Base-by-base conservation (phyloP, 2,329 filamentous ascomycete genomes). In the Microsporum canis region DNA sequence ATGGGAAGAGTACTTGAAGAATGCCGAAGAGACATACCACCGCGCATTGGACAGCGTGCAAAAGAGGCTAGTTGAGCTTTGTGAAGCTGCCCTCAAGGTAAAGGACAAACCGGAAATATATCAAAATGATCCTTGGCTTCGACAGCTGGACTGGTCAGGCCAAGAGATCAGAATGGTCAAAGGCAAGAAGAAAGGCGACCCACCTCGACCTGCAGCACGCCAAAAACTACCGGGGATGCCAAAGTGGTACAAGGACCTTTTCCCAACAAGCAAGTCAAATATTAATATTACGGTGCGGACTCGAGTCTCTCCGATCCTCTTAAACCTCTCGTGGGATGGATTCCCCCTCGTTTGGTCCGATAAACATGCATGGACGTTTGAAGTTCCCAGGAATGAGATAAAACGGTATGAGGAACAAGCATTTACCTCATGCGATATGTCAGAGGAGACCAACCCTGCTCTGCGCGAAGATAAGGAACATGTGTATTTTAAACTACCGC, bases 221-320 rank as follows among this genome's bases (percentile, higher is more conserved):
- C 94, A 99, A 72, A 99, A 97, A 79, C 90, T 88, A 76, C 91
- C 92, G 0, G 94, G 94, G 12, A 94, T 89, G 88, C 94, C 94
- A 0, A 82, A 88, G 65, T 99, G 94, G 94, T 99, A 96, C 76
- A 96, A 94, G 70, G 90, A 91, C 71, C 78, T 99, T 1, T 96
- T 95, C 67, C 68, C 81, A 0, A 90, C 84, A 61, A 86, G 76
- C 29, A 82, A 85, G 62, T 77, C 81, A 6, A 51, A 74, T 0
- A 94, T 96, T 61, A 86, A 79, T 63, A 77, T 99, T 17, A 89
- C 89, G 0, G 91, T 97, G 0, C 84, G 95, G 53, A 95, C 91
- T 38, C 84, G 95, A 59, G 85, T 96, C 68, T 88, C 94, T 0
- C 91, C 94, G 0, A 77, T 99, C 17, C 77, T 99, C 10, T 78